A percentile compares a stretch with the other conserved stretches of the same genome.
phyloP scores from a whole-genome alignment of 129 eudicot genomes.

The Gnaphalium uliginosum region DNA sequence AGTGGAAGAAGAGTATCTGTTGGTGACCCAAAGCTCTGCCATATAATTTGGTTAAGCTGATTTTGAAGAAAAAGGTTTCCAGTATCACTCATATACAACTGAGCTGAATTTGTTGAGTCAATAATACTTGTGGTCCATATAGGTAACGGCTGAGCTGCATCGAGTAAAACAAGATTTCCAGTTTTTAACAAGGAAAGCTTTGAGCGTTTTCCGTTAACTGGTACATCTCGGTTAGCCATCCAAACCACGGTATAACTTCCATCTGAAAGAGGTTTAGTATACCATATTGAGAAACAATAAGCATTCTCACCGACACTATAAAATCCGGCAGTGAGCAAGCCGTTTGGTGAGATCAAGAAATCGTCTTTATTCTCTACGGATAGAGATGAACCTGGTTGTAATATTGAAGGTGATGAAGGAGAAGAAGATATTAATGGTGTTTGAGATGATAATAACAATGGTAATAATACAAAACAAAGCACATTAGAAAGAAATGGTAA shows the following conservation, averaged over 20 bases:
- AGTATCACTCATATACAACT: conserved; percentile 23
- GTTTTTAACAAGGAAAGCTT: conserved; percentile 27
- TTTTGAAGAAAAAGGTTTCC: conserved; percentile 47
- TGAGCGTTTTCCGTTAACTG: conserved; percentile 50
- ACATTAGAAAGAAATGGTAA: conserved; percentile 9
- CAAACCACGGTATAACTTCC: conserved; percentile 39
- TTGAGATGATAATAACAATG: neutral
- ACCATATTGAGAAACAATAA: conserved; percentile 50
- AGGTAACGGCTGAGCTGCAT: conserved; percentile 29
- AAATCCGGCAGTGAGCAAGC: conserved; percentile 47
- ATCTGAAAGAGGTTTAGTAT: conserved; percentile 30
- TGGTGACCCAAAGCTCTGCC: conserved; percentile 62
- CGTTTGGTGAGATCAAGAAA: conserved; percentile 37
- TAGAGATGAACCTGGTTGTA: conserved; percentile 34
- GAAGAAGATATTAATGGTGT: conserved; percentile 25
- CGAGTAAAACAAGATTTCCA: conserved; percentile 44
- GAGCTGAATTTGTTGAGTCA: conserved; percentile 12
- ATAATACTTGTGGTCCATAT: conserved; percentile 33
- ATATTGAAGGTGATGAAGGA: conserved; percentile 7
- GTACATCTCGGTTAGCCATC: conserved; percentile 61
- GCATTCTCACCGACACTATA: conserved; percentile 50
- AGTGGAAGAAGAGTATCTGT: conserved; percentile 58
- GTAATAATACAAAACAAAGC: conserved; percentile 9
- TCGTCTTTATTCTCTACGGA: conserved; percentile 32
- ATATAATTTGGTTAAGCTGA: conserved; percentile 20